These are phyloP conservation scores for Hylodesmum podocarpum DNA, from an alignment of 306 rosid genomes.

Conservation along the genomic window DNA sequence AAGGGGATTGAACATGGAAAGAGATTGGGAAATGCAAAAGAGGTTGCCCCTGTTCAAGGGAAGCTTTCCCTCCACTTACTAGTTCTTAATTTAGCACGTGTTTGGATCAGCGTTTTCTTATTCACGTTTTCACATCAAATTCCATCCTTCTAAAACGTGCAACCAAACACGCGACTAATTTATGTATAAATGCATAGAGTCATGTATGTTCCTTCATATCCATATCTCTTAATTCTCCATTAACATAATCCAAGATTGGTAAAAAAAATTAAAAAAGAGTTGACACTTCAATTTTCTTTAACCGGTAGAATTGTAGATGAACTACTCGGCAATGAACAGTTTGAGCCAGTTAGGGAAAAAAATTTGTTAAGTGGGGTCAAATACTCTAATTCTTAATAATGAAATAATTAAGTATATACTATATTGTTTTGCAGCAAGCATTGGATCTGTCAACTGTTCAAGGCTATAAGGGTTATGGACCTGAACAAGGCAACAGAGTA, in stretches of 20 bases:
- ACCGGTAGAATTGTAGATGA: not conserved
- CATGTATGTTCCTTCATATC: not conserved
- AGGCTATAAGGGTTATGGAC: constrained; percentile 73
- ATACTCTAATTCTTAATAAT: too few species aligned
- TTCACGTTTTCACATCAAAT: not conserved
- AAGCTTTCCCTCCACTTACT: not conserved
- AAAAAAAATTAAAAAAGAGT: not conserved
- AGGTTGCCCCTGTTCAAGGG: not conserved
- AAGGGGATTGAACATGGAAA: not conserved
- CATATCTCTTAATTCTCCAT: not conserved
- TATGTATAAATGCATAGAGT: not conserved
- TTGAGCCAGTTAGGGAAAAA: not conserved
- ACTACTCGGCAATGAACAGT: not conserved
- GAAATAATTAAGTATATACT: not conserved
- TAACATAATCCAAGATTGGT: not conserved
- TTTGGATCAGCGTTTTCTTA: not conserved
- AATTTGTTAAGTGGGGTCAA: not conserved
- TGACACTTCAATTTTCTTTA: not conserved
- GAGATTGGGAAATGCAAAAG: constrained; percentile 10
- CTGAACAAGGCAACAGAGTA: constrained; percentile 72
- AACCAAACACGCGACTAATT: not conserved
- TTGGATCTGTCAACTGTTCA: constrained; percentile 45
- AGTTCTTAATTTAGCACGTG: not conserved
- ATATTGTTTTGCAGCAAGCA: constrained; percentile 39
- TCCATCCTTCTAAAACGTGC: too few species aligned